Percentiles rank a stretch among this genome's conserved stretches.
Conservation (phyloP, 169 alveolate genomes). For the Plasmodium blacklocki region DNA sequence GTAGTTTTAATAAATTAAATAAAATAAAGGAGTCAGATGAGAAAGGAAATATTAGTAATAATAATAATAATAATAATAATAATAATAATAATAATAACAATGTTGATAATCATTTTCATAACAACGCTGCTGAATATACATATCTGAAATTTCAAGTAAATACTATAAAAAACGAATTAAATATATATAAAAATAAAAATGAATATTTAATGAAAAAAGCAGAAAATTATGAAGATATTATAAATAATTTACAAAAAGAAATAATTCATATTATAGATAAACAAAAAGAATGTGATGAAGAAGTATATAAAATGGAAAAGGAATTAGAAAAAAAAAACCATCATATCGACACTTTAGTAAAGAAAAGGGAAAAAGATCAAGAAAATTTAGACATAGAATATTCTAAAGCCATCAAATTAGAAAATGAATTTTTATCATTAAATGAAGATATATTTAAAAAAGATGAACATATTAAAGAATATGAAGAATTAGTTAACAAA, state of each 20-base stretch:
- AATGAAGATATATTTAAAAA: constrained; percentile 71
- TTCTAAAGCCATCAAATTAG: constrained; percentile 34
- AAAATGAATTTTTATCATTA: constrained; percentile 59
- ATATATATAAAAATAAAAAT: constrained; percentile 61
- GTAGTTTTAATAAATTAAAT: constrained; percentile 25
- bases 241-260: constrained; percentile 56
- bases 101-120: not conserved
- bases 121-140: constrained; percentile 51
- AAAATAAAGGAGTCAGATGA: constrained; percentile 7
- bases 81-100: not conserved
- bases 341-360: constrained; percentile 40
- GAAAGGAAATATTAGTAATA: constrained; percentile 3
- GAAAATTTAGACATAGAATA: constrained; percentile 42
- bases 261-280: constrained; percentile 49
- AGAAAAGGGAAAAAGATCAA: constrained; percentile 54
- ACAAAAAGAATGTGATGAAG: constrained; percentile 70
- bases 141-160: constrained; percentile 51
- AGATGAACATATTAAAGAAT: constrained; percentile 41
- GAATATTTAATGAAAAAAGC: constrained; percentile 56
- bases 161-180: constrained; percentile 35
- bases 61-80: not conserved
- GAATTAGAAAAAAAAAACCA: constrained; percentile 51
- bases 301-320: constrained; percentile 50
- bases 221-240: constrained; percentile 64
- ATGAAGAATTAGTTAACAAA: constrained; percentile 41